A percentile compares a stretch with the other conserved stretches of the same genome.
phyloP scores from a whole-genome alignment of 2,329 filamentous ascomycete genomes.

The Neodidymelliopsis sp. region DNA sequence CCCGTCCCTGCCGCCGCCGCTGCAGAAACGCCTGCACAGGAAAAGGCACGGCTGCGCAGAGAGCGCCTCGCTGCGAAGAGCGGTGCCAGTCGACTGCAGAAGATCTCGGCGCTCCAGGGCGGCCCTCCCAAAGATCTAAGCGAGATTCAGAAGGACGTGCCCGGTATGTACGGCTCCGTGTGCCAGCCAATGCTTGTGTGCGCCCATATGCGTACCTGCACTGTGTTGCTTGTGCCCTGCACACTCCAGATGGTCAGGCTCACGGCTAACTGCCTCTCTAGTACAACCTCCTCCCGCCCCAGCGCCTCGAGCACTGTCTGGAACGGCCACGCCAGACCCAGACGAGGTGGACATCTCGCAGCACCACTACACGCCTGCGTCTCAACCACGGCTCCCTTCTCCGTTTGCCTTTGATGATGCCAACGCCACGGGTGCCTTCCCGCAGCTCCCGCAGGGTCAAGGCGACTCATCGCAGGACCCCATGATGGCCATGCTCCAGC shows the following conservation, averaged over 20 bases:
- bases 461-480: slow-evolving; percentile 61
- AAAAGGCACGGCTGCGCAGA: slow-evolving; percentile 76
- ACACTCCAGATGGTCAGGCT: neutral
- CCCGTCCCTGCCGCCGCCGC: slow-evolving; percentile 25
- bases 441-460: slow-evolving; percentile 22
- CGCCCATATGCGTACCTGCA: slow-evolving; percentile 4
- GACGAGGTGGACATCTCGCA: slow-evolving; percentile 82
- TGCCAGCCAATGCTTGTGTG: neutral
- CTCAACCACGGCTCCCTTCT: slow-evolving; percentile 51
- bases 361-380: slow-evolving; percentile 69
- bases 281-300: slow-evolving; percentile 33
- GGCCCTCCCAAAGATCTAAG: slow-evolving; percentile 53
- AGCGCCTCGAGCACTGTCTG: slow-evolving; percentile 28
- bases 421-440: slow-evolving; percentile 27
- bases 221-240: neutral
- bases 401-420: slow-evolving; percentile 45
- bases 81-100: slow-evolving; percentile 73
- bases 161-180: slow-evolving; percentile 31
- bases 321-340: slow-evolving; percentile 60
- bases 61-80: slow-evolving; percentile 82
- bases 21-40: slow-evolving; percentile 53
- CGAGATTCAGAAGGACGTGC: slow-evolving; percentile 45
- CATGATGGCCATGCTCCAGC: slow-evolving; percentile 77
- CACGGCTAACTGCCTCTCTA: slow-evolving; percentile 33
- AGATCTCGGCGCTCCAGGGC: slow-evolving; percentile 73